A percentile compares a stretch with the other conserved stretches of the same genome.
phyloP scores from a whole-genome alignment of 2,329 filamentous ascomycete species.

The Fusarium musae region DNA sequence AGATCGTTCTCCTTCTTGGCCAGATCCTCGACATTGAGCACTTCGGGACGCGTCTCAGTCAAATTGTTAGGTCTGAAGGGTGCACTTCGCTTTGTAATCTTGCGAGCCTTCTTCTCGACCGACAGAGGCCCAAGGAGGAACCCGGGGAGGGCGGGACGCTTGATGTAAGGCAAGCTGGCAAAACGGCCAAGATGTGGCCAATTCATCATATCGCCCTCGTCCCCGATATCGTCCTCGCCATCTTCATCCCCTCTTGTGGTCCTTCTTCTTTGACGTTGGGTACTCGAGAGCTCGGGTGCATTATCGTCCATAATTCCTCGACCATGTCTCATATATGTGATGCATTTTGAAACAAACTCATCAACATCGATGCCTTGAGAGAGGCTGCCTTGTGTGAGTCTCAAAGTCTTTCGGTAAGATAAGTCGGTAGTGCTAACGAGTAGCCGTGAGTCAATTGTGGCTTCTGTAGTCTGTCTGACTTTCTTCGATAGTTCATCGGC shows the following conservation, averaged over 20 bases:
- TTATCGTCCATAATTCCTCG: slow-evolving; percentile 64
- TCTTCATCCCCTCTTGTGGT: slow-evolving; percentile 57
- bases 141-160: slow-evolving; percentile 79
- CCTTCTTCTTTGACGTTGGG: slow-evolving; percentile 58
- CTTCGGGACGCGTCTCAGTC: slow-evolving; percentile 79
- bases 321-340: slow-evolving; percentile 83
- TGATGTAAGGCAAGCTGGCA: slow-evolving; percentile 78
- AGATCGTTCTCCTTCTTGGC: slow-evolving; percentile 82
- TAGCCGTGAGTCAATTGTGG: slow-evolving; percentile 88
- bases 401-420: slow-evolving; percentile 79
- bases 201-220: slow-evolving; percentile 81
- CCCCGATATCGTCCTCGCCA: slow-evolving; percentile 70
- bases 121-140: slow-evolving; percentile 92
- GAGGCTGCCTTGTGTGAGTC: slow-evolving; percentile 77
- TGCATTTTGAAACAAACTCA: slow-evolving; percentile 90
- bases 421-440: slow-evolving; percentile 84
- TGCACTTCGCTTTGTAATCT: slow-evolving; percentile 75
- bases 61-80: slow-evolving; percentile 75
- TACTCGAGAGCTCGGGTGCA: slow-evolving; percentile 61
- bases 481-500: slow-evolving; percentile 73
- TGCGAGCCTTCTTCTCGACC: slow-evolving; percentile 84
- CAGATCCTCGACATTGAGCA: slow-evolving; percentile 79
- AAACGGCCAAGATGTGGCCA: slow-evolving; percentile 86
- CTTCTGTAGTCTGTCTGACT: slow-evolving; percentile 90
- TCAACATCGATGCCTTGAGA: slow-evolving; percentile 86